Evolutionary conservation across 2,329 filamentous ascomycete genomes (phyloP), one percentile per base, ranked within the genome.

Genomic region (Fusarium pseudograminearum): DNA sequence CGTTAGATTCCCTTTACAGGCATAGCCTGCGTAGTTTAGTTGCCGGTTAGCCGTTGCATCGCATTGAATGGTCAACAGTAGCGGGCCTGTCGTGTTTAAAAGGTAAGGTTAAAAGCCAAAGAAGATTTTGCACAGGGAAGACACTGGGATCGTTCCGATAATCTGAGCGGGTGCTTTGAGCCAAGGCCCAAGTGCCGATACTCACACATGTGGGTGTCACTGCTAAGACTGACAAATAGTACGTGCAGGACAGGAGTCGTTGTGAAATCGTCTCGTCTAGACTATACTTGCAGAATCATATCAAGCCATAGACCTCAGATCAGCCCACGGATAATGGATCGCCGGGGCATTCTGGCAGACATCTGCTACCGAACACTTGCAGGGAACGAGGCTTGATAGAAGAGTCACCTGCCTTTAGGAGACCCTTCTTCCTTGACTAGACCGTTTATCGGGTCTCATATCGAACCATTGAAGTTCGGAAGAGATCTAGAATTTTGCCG

Each of bases 71-170:
- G 18, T 5, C 30, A 18, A 16, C 33, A 11, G 22, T 5, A 9
- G 40, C 40, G 40, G 52, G 52, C 28, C 30, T 20, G 11, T 5
- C 12, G 5, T 3, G 28, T 18, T 40, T 4, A 51, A 38, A 51
- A 51, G 47, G 33, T 28, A 51, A 51, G 47, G 33, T 51, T 51
- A 55, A 47, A 55, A 47, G 40, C 31, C 28, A 9, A 28, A 47
- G 14, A 33, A 16, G 14, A 15, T 14, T 47, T 24, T 36, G 33
- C 14, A 14, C 8, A 16, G n/a, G 16, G 22, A 18, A 22, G 24
- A 28, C 26, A 26, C 18, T 20, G 26, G 11, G 11, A 28, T 24
- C 4, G 41, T 3, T 30, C 26, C 16, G 38, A 16, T 14, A 12
- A 8, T 36, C 14, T 26, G n/a, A 18, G 24, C 18, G 31, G 24